Percentiles rank a stretch among this genome's conserved stretches.
These are phyloP conservation scores for Xylariaceae sp. DNA, from an alignment of 2,329 filamentous ascomycete species.

Conservation along the genomic window DNA sequence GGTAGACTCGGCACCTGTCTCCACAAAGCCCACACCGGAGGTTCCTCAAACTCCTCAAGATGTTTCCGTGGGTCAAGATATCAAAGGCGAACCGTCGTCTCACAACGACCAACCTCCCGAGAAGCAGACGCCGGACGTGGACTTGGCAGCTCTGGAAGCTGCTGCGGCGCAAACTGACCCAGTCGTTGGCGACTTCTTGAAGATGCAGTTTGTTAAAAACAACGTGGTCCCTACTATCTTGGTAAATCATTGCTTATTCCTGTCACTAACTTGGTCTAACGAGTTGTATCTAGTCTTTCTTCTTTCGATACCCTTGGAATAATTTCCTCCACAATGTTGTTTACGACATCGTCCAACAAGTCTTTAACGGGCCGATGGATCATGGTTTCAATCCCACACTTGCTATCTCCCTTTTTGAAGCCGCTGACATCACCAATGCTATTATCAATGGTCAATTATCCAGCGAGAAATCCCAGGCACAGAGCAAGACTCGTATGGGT, in stretches of 20 bases:
- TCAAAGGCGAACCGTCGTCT: neutral
- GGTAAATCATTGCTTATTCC: conserved; percentile 47
- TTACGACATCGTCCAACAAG: conserved; percentile 97
- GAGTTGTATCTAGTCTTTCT: conserved; percentile 65
- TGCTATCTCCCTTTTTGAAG: conserved; percentile 88
- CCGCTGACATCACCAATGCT: conserved; percentile 79
- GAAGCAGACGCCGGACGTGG: neutral
- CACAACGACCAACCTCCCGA: conserved; percentile 1
- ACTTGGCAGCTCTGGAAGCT: conserved; percentile 5
- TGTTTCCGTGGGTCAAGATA: neutral
- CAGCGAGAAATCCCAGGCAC: conserved; percentile 78
- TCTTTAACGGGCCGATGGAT: conserved; percentile 98
- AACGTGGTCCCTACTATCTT: conserved; percentile 92
- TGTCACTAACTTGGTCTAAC: conserved; percentile 23
- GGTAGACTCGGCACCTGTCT: neutral
- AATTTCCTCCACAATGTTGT: conserved; percentile 99
- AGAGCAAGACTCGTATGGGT: conserved; percentile 83
- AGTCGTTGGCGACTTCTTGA: conserved; percentile 89
- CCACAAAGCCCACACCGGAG: neutral
- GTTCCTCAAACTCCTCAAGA: neutral
- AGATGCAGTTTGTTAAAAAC: conserved; percentile 94
- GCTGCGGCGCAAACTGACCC: conserved; percentile 41
- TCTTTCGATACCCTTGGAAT: conserved; percentile 98
- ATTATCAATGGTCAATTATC: conserved; percentile 86
- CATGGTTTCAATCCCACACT: conserved; percentile 86